A percentile compares a stretch with the other conserved stretches of the same genome.
Evolutionary conservation across 441 rosid genomes (phyloP).

Genomic region (Breynia disticha): DNA sequence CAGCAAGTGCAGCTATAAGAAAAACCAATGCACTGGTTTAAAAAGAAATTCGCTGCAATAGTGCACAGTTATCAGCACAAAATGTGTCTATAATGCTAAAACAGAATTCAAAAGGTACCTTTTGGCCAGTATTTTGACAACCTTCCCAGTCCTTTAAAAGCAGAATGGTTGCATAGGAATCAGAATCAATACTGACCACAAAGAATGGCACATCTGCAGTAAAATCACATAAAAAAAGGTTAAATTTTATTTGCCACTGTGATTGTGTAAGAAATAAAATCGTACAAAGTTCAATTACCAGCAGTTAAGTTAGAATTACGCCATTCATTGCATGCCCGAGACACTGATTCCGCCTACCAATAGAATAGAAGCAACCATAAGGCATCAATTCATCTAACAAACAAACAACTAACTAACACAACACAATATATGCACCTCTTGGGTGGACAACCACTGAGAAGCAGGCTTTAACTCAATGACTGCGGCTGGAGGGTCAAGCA

Average conservation of each 20-base stretch:
- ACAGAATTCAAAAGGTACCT: constrained; percentile 38
- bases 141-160: constrained; percentile 68
- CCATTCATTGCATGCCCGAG: constrained; percentile 79
- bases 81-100: neutral
- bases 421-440: constrained; percentile 40
- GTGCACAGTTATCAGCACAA: constrained; percentile 3
- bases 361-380: constrained; percentile 4
- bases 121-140: constrained; percentile 52
- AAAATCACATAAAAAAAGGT: constrained; percentile 5
- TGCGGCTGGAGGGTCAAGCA: constrained; percentile 74
- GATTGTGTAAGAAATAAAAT: neutral
- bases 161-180: constrained; percentile 47
- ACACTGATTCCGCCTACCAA: constrained; percentile 61
- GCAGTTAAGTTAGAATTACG: constrained; percentile 65
- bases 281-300: constrained; percentile 19
- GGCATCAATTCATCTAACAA: constrained; percentile 5
- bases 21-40: neutral
- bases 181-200: constrained; percentile 44
- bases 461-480: constrained; percentile 68
- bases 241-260: neutral
- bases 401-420: neutral
- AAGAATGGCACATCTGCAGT: constrained; percentile 80
- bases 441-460: constrained; percentile 52
- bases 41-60: neutral
- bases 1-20: constrained; percentile 17